phyloP scores from a whole-genome alignment of 768 basidiomycete species.

The Pleurotus cornucopiae region DNA sequence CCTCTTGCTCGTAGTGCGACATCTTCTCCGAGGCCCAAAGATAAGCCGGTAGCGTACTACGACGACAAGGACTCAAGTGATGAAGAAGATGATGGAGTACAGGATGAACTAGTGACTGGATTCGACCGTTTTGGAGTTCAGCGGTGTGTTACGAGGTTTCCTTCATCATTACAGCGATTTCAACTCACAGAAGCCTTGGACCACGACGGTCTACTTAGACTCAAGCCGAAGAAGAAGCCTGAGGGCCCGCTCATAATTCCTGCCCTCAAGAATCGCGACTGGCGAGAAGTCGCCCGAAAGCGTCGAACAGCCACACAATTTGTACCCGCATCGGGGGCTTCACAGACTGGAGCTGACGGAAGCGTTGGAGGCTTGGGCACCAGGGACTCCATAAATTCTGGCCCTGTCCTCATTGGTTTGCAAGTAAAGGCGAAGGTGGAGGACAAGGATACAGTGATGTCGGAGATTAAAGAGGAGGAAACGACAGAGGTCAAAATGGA shows the following conservation, averaged over 20 bases:
- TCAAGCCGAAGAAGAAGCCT: conserved; percentile 40
- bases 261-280: conserved; percentile 82
- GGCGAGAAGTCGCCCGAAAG: conserved; percentile 76
- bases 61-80: conserved; percentile 49
- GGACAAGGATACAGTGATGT: conserved; percentile 22
- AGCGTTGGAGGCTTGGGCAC: conserved; percentile 77
- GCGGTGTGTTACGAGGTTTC: conserved; percentile 65
- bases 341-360: conserved; percentile 58
- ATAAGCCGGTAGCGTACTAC: conserved; percentile 18
- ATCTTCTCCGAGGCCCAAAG: conserved; percentile 38
- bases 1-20: conserved; percentile 49
- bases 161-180: conserved; percentile 38
- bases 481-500: conserved; percentile 25
- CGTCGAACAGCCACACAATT: conserved; percentile 28
- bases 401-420: conserved; percentile 67
- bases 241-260: conserved; percentile 80
- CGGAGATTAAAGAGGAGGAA: conserved; percentile 17
- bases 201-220: conserved; percentile 26
- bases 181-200: conserved; percentile 67
- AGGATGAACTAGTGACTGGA: conserved; percentile 68
- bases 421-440: conserved; percentile 42
- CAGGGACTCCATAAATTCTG: conserved; percentile 71
- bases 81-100: conserved; percentile 47
- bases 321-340: conserved; percentile 13
- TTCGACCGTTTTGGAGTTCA: conserved; percentile 73